Evolutionary conservation across 2,329 filamentous ascomycete species (phyloP).

Genomic region (Colletotrichum paranaense): DNA sequence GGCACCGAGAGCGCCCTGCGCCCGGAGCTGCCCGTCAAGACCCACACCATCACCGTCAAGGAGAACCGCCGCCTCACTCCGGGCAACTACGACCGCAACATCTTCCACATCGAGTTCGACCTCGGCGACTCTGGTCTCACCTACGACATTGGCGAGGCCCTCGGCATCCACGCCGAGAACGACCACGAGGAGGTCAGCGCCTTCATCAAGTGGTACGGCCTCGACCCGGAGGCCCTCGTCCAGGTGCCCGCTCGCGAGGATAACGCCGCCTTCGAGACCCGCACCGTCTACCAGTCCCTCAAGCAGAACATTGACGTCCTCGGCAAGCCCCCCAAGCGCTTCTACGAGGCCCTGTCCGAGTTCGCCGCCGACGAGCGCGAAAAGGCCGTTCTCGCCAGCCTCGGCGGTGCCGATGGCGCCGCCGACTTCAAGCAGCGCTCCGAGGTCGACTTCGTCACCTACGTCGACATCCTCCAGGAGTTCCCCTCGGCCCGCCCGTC

Average conservation of each 20-base stretch:
- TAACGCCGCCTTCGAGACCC: slow-evolving; percentile 78
- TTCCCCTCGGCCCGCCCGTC: slow-evolving; percentile 89
- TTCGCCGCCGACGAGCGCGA: slow-evolving; percentile 87
- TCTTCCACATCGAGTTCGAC: slow-evolving; percentile 99
- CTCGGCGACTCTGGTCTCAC: slow-evolving; percentile 90
- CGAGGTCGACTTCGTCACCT: slow-evolving; percentile 92
- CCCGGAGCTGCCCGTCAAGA: slow-evolving; percentile 88
- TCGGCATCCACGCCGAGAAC: slow-evolving; percentile 97
- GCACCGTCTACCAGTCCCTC: slow-evolving; percentile 92
- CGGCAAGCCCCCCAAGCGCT: slow-evolving; percentile 95
- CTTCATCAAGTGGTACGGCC: slow-evolving; percentile 91
- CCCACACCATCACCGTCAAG: slow-evolving; percentile 87
- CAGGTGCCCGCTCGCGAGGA: slow-evolving; percentile 91
- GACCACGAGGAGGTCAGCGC: slow-evolving; percentile 80
- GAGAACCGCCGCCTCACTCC: slow-evolving; percentile 96
- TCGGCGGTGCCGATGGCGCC: slow-evolving; percentile 83
- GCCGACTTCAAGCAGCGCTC: slow-evolving; percentile 91
- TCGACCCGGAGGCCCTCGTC: slow-evolving; percentile 86
- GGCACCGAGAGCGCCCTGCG: slow-evolving; percentile 79
- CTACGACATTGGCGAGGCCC: slow-evolving; percentile 96
- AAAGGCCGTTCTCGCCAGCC: slow-evolving; percentile 80
- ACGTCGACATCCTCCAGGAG: slow-evolving; percentile 88
- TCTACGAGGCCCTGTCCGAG: slow-evolving; percentile 92
- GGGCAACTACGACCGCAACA: slow-evolving; percentile 91
- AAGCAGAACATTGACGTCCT: slow-evolving; percentile 96